Percentiles rank a stretch among this genome's conserved stretches.
Conservation (phyloP, 75 land plant species). For the Selaginella tamariscina region DNA sequence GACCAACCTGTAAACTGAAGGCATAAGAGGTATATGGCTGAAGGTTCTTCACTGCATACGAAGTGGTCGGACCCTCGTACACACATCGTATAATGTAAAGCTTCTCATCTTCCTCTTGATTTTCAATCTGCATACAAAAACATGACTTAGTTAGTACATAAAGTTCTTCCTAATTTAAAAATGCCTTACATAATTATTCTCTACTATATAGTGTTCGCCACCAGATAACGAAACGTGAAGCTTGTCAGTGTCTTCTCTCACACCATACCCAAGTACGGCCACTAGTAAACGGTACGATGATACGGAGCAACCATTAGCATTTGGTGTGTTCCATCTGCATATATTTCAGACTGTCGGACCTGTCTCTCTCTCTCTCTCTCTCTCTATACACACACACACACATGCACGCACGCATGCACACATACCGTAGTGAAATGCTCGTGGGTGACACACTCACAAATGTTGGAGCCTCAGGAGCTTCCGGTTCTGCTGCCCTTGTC, state of each 20-base stretch:
- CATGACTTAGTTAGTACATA: background rate
- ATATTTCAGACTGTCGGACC: background rate
- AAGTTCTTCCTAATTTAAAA: background rate
- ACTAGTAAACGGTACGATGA: constrained; percentile 15
- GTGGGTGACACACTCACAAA: constrained; percentile 9
- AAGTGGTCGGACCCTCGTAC: constrained; percentile 12
- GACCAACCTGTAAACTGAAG: constrained; percentile 16
- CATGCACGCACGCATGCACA: background rate
- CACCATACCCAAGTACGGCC: constrained; percentile 18
- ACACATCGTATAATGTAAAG: constrained; percentile 4
- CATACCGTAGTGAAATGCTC: constrained; percentile 14
- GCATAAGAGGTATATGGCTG: constrained; percentile 18
- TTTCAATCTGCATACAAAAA: background rate
- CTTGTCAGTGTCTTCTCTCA: background rate
- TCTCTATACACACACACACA: too few relatives aligned
- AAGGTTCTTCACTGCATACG: constrained; percentile 16
- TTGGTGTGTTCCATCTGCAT: constrained; percentile 18
- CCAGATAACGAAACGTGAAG: constrained; percentile 3
- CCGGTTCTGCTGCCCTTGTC: constrained; percentile 16
- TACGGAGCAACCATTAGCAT: constrained; percentile 13
- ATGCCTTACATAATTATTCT: background rate
- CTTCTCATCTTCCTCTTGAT: background rate
- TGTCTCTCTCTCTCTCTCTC: too few relatives aligned
- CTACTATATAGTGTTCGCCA: background rate
- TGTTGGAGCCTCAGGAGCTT: constrained; percentile 16